phyloP scores from a whole-genome alignment of 2,329 filamentous ascomycete genomes.

The Parastagonospora nodorum region DNA sequence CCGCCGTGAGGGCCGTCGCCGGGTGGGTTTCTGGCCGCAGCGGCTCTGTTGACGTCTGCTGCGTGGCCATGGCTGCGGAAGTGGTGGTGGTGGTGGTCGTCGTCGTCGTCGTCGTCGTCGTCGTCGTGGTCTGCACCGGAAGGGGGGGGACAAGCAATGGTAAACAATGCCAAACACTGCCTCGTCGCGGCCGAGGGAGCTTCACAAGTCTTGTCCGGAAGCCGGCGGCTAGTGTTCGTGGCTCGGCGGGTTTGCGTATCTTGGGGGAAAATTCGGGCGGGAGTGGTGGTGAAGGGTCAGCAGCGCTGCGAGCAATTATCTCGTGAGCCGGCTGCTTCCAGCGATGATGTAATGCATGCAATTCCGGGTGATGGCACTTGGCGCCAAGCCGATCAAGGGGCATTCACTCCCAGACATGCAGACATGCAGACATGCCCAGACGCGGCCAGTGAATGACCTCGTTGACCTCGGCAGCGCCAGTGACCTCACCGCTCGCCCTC shows the following conservation, averaged over 20 bases:
- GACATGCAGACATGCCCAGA: no score
- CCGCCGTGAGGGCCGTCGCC: constrained; percentile 9
- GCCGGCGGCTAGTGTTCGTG: constrained; percentile 17
- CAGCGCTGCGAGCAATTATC: not conserved
- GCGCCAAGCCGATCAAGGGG: no score
- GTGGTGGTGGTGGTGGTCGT: constrained; percentile 3
- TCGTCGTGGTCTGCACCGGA: constrained; percentile 1
- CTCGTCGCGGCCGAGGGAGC: constrained; percentile 11
- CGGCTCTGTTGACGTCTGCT: constrained; percentile 38
- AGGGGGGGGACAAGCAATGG: no score
- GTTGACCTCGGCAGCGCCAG: not conserved
- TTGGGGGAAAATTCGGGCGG: not conserved
- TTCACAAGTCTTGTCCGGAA: constrained; percentile 29
- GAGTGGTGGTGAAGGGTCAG: not conserved
- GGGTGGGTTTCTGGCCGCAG: constrained; percentile 27
- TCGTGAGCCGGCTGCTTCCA: no score
- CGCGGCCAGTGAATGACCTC: not conserved
- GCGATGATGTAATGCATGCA: no score
- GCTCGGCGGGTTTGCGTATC: not conserved
- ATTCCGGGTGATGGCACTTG: no score
- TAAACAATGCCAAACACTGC: constrained; percentile 16
- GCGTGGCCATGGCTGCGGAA: constrained; percentile 27
- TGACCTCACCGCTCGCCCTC: constrained; percentile 23
- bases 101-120: constrained; percentile 1
- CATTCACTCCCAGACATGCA: no score